Evolutionary conservation across 768 basidiomycete species (phyloP), one percentile per base, ranked within the genome.

Genomic region (Psilocybe sp.): DNA sequence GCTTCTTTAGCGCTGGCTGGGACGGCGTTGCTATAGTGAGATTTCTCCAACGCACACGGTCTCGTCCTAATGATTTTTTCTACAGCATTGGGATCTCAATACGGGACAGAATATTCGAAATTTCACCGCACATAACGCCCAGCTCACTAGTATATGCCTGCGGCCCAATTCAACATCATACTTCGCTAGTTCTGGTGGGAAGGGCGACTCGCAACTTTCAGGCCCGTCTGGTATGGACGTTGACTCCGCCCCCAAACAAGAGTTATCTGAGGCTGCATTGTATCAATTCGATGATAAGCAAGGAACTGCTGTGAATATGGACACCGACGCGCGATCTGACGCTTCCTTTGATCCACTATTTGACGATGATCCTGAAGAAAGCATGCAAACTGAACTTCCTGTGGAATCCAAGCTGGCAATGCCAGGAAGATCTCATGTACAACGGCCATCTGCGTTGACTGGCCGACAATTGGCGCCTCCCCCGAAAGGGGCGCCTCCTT

Each of bases 21-120:
- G 97, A 98, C 63, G 90, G 92, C 10, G 83, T 89, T 57, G 87
- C 91, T 12, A 75, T 84, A 40, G 94, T 93, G 65, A 66, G 89
- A 16, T 40, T 15, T 33, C 18, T 14, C 48, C 39, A 35, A 32
- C 12, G 40, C 40, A 43, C 19, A 31, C 4, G 31, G 15, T 15
- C 10, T 40, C 40, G 50, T 39, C 35, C 46, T 52, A 47, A 57
- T 51, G 34, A 49, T 40, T 44, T n/a, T 40, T n/a, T 35, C 34
- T 7, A 4, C 59, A 98, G 96, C 91, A 98, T 82, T 98, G 97
- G 96, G 96, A 98, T 69, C 79, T 99, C 34, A 91, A 99, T 62
- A 95, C 88, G 0, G 96, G 97, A 6, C 79, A 89, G 53, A 73
- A 72, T 36, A 79, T 85, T 11, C 82, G 93, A 43, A 82, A 76